Conservation (phyloP, 1,284 basidiomycete species). For the Puccinia coronata region DNA sequence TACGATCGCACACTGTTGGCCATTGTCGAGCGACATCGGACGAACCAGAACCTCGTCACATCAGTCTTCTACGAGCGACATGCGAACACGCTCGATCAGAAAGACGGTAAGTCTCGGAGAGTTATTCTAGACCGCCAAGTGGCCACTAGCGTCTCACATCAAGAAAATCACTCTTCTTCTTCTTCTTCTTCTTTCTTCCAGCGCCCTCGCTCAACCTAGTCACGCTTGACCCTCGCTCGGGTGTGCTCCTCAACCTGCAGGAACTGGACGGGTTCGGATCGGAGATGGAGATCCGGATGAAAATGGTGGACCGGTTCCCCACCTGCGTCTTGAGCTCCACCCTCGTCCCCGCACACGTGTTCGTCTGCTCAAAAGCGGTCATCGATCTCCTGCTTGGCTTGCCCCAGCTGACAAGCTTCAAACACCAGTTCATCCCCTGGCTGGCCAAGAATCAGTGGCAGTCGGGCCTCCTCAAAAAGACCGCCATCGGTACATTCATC, state of each 20-base stretch:
- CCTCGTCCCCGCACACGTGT: slow-evolving; percentile 37
- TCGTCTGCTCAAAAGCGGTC: slow-evolving; percentile 31
- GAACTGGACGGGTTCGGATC: slow-evolving; percentile 31
- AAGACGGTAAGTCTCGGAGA: slow-evolving; percentile 2
- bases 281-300: slow-evolving; percentile 9
- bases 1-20: slow-evolving; percentile 13
- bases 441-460: slow-evolving; percentile 48
- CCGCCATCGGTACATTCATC: background rate
- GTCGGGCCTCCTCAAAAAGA: slow-evolving; percentile 22
- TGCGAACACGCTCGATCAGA: slow-evolving; percentile 1
- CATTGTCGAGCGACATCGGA: slow-evolving; percentile 38
- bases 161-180: too few species aligned
- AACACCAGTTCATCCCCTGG: slow-evolving; percentile 41
- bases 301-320: slow-evolving; percentile 24
- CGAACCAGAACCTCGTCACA: slow-evolving; percentile 31
- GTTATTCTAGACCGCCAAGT: too few species aligned
- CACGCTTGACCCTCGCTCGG: slow-evolving; percentile 35
- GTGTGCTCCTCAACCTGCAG: slow-evolving; percentile 22
- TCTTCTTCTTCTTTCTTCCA: background rate
- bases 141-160: background rate
- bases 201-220: slow-evolving; percentile 11
- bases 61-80: slow-evolving; percentile 35
- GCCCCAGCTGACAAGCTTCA: slow-evolving; percentile 26
- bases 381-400: slow-evolving; percentile 2
- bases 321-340: slow-evolving; percentile 23